Evolutionary conservation across 192 early-diverging fungal genomes (phyloP), one percentile per base, ranked within the genome.

Genomic region (Linderina pennispora): DNA sequence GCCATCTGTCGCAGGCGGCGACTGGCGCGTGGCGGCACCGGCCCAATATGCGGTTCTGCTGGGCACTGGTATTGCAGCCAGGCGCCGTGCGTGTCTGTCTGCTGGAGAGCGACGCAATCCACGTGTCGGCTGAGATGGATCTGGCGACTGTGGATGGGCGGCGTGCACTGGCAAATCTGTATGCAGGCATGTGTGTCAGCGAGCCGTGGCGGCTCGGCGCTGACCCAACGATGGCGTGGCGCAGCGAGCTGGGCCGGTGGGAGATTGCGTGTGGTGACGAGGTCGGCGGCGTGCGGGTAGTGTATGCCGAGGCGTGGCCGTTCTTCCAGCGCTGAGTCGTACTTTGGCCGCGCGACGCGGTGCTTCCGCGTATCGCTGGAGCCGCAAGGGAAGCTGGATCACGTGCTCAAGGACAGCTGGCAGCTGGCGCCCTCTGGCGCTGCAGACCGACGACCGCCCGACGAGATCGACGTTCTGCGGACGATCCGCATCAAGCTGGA

Each of bases 351-450:
- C 0, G 61, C 62, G 34, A 69, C 65, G 24, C 53, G 65, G 18
- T 61, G 58, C 50, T 69, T 69, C 43, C 41, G 46, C 0, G 65
- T 55, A 3, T 20, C 58, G 19, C 36, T 26, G 3, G 26, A 28
- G 3, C 50, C 65, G 10, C 36, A 15, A 11, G 59, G 46, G 13
- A 14, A 24, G 16, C 25, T 21, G 10, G 40, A 50, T n/a, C 33
- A 44, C 35, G 58, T 62, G n/a, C 58, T 69, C 10, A 69, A 69
- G 50, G 65, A 69, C 43, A 53, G 58, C 23, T 69, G 65, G 65
- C 65, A 69, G 58, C 50, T 69, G 36, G 44, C 45, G 14, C 16
- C 19, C 16, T n/a, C n/a, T n/a, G 40, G 20, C 18, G 50, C 20
- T 16, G 62, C 13, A 14, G 43, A 45, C 1, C 23, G 36, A 8